phyloP scores from a whole-genome alignment of 345 rosid species.

The Brassica juncea region DNA sequence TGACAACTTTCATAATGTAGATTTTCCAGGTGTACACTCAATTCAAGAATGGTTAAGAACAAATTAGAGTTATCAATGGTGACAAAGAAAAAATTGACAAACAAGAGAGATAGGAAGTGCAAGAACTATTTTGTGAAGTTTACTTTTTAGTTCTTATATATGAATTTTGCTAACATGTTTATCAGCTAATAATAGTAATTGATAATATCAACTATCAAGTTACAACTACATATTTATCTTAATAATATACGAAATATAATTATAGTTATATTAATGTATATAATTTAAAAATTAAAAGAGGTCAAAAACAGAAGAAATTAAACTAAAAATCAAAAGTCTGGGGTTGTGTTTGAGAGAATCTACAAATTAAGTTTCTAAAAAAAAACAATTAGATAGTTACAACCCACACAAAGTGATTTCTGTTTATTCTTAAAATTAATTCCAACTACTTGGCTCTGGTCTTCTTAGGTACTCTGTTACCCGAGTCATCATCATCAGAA shows the following conservation, averaged over 20 bases:
- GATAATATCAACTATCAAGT: background rate
- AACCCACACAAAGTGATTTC: background rate
- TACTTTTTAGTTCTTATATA: background rate
- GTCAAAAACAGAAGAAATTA: background rate
- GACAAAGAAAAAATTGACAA: background rate
- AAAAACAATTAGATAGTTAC: background rate
- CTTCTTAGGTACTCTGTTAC: background rate
- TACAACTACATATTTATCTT: background rate
- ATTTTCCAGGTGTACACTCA: background rate
- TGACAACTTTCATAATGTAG: background rate
- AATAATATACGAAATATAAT: background rate
- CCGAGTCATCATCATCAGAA: conserved; percentile 19
- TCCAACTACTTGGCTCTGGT: conserved; percentile 51
- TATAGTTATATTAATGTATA: too few species aligned
- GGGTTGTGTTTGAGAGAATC: background rate
- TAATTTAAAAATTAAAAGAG: background rate
- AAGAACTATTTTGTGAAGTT: background rate
- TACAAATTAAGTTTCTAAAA: background rate
- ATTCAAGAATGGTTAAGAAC: background rate
- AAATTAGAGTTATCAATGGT: background rate
- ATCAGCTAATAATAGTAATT: background rate
- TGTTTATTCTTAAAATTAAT: background rate
- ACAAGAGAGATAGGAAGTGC: background rate
- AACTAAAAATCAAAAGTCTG: background rate
- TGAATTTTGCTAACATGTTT: background rate